A percentile compares a stretch with the other conserved stretches of the same genome.
Evolutionary conservation across 1,284 basidiomycete genomes (phyloP).

Genomic region (Dichomitus squalens): DNA sequence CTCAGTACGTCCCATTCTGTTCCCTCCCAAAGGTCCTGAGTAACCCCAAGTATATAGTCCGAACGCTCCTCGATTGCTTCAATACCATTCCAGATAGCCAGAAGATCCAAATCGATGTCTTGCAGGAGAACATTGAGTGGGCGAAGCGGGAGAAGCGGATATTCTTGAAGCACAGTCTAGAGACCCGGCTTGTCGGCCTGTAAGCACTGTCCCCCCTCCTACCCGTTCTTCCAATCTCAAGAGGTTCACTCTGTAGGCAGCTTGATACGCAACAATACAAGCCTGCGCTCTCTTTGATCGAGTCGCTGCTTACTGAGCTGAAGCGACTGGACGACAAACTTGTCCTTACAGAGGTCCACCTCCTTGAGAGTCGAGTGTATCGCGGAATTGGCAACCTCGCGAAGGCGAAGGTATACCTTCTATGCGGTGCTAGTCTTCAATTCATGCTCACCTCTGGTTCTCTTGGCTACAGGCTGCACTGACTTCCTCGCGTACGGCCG

Average conservation of each 20-base stretch:
- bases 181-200: conserved; percentile 87
- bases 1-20: conserved; percentile 67
- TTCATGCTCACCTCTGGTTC: background rate
- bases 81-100: conserved; percentile 75
- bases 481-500: conserved; percentile 92
- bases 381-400: conserved; percentile 90
- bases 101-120: conserved; percentile 82
- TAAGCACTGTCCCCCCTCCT: conserved; percentile 41
- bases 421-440: background rate
- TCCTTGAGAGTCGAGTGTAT: conserved; percentile 91
- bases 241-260: conserved; percentile 46
- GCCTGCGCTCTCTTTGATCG: conserved; percentile 82
- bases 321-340: conserved; percentile 97
- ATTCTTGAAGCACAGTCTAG: conserved; percentile 93
- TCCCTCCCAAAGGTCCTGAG: background rate
- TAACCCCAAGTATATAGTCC: conserved; percentile 53
- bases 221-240: background rate
- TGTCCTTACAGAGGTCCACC: conserved; percentile 95
- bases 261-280: conserved; percentile 81
- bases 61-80: conserved; percentile 93
- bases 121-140: conserved; percentile 93
- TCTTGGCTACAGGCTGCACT: conserved; percentile 72
- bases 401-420: conserved; percentile 79
- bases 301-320: conserved; percentile 85
- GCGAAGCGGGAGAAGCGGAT: conserved; percentile 91